Evolutionary conservation across 2,329 filamentous ascomycete genomes (phyloP).

Genomic region (Verticillium zaregamsianum): DNA sequence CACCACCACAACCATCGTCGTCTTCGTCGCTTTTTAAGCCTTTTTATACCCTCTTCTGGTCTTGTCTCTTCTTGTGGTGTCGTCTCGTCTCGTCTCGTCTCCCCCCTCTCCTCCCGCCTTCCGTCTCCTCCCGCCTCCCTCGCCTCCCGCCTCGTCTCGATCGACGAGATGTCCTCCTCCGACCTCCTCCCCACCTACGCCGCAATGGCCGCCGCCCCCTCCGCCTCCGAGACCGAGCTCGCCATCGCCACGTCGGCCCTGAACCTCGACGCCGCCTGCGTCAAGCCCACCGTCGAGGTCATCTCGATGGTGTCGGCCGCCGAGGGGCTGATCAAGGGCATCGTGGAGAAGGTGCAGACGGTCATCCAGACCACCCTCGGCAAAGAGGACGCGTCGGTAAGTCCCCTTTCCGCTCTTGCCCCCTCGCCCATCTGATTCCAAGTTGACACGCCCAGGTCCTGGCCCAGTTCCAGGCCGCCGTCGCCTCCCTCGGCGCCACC

Average conservation of each 20-base stretch:
- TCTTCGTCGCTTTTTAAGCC: neutral
- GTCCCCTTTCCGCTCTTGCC: constrained; percentile 20
- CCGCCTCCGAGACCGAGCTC: neutral
- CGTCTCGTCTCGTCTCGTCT: too few species aligned
- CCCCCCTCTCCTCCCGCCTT: too few species aligned
- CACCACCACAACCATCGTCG: neutral
- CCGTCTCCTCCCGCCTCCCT: too few species aligned
- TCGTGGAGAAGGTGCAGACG: neutral
- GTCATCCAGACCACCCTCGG: neutral
- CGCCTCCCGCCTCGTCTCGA: too few species aligned
- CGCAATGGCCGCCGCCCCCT: neutral
- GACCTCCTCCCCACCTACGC: neutral
- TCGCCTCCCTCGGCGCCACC: neutral
- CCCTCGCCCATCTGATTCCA: too few species aligned
- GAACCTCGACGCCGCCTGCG: neutral
- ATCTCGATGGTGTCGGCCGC: neutral
- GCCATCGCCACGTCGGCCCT: neutral
- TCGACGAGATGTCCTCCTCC: neutral
- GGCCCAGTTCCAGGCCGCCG: neutral
- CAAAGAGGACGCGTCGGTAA: constrained; percentile 17
- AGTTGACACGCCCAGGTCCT: neutral
- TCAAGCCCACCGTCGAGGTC: neutral
- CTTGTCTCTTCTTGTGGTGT: neutral
- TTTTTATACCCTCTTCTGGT: neutral
- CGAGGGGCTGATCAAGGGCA: neutral